phyloP scores from a whole-genome alignment of 2,329 filamentous ascomycete species.

The Fusarium hainanense region DNA sequence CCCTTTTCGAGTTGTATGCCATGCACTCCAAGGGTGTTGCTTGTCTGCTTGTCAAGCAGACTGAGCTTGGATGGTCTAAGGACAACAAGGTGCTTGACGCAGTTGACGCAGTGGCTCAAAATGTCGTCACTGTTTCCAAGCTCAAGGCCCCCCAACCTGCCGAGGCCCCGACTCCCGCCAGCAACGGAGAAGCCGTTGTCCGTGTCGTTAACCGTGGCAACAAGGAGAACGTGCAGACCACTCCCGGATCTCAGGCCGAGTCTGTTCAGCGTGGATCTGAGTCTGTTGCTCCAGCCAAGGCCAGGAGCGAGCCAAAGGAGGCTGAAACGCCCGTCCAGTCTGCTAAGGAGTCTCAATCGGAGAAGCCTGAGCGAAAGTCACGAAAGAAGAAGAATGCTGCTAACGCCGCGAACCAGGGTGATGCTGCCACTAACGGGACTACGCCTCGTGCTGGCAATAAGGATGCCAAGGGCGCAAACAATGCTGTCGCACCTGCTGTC shows the following conservation, averaged over 20 bases:
- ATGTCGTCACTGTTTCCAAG: slow-evolving; percentile 79
- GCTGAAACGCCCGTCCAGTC: slow-evolving; percentile 57
- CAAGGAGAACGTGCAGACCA: slow-evolving; percentile 52
- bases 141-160: slow-evolving; percentile 65
- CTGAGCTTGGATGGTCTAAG: slow-evolving; percentile 89
- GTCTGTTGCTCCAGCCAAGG: slow-evolving; percentile 51
- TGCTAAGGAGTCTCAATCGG: slow-evolving; percentile 55
- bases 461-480: slow-evolving; percentile 48
- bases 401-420: slow-evolving; percentile 55
- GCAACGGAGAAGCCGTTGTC: slow-evolving; percentile 53
- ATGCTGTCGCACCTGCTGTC: slow-evolving; percentile 44
- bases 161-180: slow-evolving; percentile 48
- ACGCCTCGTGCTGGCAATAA: slow-evolving; percentile 52
- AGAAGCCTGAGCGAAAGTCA: slow-evolving; percentile 71
- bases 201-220: slow-evolving; percentile 51
- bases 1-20: slow-evolving; percentile 92
- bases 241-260: slow-evolving; percentile 42
- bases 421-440: slow-evolving; percentile 58
- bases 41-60: slow-evolving; percentile 84
- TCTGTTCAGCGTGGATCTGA: slow-evolving; percentile 49
- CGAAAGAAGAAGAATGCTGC: slow-evolving; percentile 73
- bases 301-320: slow-evolving; percentile 60
- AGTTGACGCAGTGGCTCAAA: slow-evolving; percentile 79
- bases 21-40: slow-evolving; percentile 99
- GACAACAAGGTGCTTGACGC: slow-evolving; percentile 88